Base-by-base conservation (phyloP, 805 yeast genomes). In the Pichia nanzhaoensis region DNA sequence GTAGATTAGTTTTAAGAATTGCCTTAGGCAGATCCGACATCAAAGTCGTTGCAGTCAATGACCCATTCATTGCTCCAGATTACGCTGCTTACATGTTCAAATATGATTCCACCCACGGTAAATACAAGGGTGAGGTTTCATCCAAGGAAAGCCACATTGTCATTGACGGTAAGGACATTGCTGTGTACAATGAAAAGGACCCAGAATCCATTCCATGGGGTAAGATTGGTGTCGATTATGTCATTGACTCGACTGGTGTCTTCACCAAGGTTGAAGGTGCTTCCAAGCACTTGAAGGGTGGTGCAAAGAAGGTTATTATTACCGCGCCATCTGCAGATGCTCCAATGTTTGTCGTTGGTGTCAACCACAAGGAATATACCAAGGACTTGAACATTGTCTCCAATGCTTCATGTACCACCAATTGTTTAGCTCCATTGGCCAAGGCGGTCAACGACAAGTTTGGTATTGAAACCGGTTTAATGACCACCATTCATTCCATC, bases 401-500 rank as follows among this genome's bases (percentile, higher is more conserved):
- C 55, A 88, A 88, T 70, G 96, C 96, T 55, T 88, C 96, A 42
- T 88, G 96, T 78, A 88, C 96, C 68, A 88, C 96, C 66, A 88
- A 88, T 80, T 84, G 96, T 77, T 74, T 88, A 65, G 96, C 96
- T 58, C 96, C 96, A 65, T 77, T 88, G 63, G 95, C 95, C 67
- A 88, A 88, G 80, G 84, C 85, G 59, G 68, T 88, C 65, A 77
- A 88, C 76, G 95, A 88, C 69, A 71, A 69, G 61, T 88, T 82
- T 68, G 95, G 95, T 53, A 82, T 88, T 61, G 85, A 82, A 65
- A 88, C 86, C 70, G 96, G 95, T 72, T 77, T 88, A 65, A 88
- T 88, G 96, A 88, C 96, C 71, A 88, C 96, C 53, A 90, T 88
- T 56, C 96, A 88, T 80, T 85, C 96, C 66, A 84, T 86, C 73